Evolutionary conservation across 1,139 yeast species (phyloP), one percentile per base, ranked within the genome.

Genomic region (Wickerhamiella infanticola): DNA sequence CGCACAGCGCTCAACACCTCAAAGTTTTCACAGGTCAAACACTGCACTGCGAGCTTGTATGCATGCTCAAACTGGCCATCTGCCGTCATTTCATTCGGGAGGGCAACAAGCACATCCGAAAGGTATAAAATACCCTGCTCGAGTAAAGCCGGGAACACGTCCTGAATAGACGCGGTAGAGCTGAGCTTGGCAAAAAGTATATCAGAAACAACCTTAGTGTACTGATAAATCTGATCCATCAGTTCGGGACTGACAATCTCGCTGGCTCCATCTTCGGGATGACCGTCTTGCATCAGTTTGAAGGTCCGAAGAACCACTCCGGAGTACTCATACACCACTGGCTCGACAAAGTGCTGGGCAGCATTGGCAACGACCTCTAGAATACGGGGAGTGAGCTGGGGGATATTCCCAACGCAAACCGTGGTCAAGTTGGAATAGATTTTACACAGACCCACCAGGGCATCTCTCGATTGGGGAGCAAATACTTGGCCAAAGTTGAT

Each of bases 111-210:
- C 44, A 86, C 68, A 59, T 90, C 97, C 50, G 75, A 72, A 64
- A 80, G 70, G 81, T 88, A 80, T 49, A 93, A 71, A 70, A 81
- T 86, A 59, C 81, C 88, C 66, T 88, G 96, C 62, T 88, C 95
- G 46, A 88, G 68, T 36, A 84, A 71, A 60, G 85, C 95, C 13
- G 90, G 83, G 35, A 26, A 26, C 37, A 72, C 72, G 52, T 68
- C 72, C 45, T 65, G 65, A 39, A 64, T 58, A 8, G 31, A n/a
- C 8, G 40, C 29, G 40, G 53, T 52, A 3, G 56, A 47, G 24
- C 53, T 54, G 51, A 64, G 63, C 51, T 57, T 64, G 49, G 51
- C 49, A 51, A 73, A 65, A 54, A 74, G 69, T 4, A 70, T 62
- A 9, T 60, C 56, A 44, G 72, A 64, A 53, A 73, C 77, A 27